Base-by-base conservation (phyloP, 371 early-diverging fungal genomes). In the Chytridiales sp. region DNA sequence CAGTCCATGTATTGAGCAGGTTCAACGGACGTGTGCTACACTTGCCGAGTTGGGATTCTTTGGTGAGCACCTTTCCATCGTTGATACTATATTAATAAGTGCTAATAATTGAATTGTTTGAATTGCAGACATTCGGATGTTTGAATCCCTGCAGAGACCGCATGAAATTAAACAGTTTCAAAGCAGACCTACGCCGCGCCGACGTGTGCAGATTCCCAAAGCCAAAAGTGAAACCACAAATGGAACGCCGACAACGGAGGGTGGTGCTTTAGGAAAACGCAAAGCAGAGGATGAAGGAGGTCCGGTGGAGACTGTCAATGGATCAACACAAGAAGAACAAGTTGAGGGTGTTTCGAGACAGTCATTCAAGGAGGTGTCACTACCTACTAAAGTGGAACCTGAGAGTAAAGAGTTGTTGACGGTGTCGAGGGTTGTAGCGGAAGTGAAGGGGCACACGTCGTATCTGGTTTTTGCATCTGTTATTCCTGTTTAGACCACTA, bases 1-100 rank as follows among this genome's bases (percentile, higher is more conserved):
- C 73, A 91, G 91, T 56, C 98, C 98, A 1, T 94, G 95, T 59
- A 93, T 97, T 43, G 98, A 97, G 72, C 97, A 97, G 70, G 94
- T 97, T 22, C 85, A 87, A 54, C 73, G 79, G 47, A 88, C 95
- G 4, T 62, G 87, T 3, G 64, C 73, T 15, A 88, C 87, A 31
- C 67, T 96, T 56, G 81, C 84, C 19, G 85, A 87, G 31, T 73
- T 85, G 50, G 91, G 90, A 2, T 96, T 91, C 76, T 78, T 80
- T 48, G 87, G 89, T 87, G 77, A 54, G 75, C 31, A 34, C 48
- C 41, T 24, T n/a, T 26, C 32, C 39, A 29, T 49, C 22, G 41
- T 17, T 26, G 60, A 47, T 3, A 43, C 55, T 34, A 13, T 50
- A 29, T 30, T 19, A 61, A 8, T 43, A 11, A 30, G 15, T 26